Evolutionary conservation across 768 basidiomycete genomes (phyloP), one percentile per base, ranked within the genome.

Genomic region (Rhodotorula paludigena): DNA sequence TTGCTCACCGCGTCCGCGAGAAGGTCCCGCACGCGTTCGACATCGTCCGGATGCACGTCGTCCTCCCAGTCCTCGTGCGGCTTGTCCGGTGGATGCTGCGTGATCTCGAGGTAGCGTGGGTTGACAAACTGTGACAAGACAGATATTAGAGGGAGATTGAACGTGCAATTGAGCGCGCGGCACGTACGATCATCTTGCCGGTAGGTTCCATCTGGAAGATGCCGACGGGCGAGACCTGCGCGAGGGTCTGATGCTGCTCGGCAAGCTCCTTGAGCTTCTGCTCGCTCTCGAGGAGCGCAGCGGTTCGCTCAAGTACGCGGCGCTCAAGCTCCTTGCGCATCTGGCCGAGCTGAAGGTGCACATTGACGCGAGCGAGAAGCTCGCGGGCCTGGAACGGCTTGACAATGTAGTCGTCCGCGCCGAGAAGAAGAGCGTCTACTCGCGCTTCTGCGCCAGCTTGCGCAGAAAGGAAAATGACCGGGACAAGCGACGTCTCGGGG

Each of bases 371-470:
- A 0, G 67, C 72, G 25, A 73, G 16, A 8, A 73, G 64, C 33
- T 73, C 72, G 3, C 61, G 55, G 5, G 60, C 51, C 30, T 64
- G 66, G 63, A 73, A 73, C 21, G 72, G 72, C 55, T 69, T 69
- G n/a, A 48, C 45, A 36, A 69, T 53, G 61, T 69, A 69, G 59
- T 73, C 72, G 49, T 73, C 68, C 0, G 62, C 55, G 10, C 72
- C 72, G 8, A 45, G 49, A 14, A 66, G 47, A 7, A 73, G 65
- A 14, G 68, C 72, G 16, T 73, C 68, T 6, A 57, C 68, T 2
- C 63, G 52, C 0, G 68, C 61, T 11, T 73, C 72, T 11, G 49
- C 12, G 3, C 72, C 72, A 0, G 68, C 68, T 20, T 55, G 57
- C 3, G 72, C 72, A 0, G 61, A 60, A 16, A 73, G 55, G 45